Evolutionary conservation across 345 rosid species (phyloP), one percentile per base, ranked within the genome.

Genomic region (Corchorus capsularis): DNA sequence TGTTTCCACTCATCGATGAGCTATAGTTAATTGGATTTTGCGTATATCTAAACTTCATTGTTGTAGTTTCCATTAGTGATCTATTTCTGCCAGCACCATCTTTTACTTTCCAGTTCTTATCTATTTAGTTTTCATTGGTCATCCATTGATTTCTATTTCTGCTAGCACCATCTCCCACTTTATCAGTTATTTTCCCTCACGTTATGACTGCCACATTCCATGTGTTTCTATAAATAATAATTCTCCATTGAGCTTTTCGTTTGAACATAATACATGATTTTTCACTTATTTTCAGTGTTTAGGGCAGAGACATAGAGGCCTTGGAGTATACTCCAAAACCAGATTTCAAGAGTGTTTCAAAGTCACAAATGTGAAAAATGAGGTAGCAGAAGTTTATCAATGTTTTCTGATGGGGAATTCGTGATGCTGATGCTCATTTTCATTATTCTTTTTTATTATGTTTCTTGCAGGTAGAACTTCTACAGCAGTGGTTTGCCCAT

Each of bases 241-340:
- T 46, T 69, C 22, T 41, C n/a, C n/a, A n/a, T n/a, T 67, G 69
- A 17, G 53, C 62, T 71, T 69, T 63, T 63, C 37, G 10, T 64
- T 75, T 46, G 54, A 46, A 55, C 47, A 15, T 15, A 32, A 56
- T 22, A 19, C 43, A 6, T 57, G 43, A 37, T 65, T 65, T 69
- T 83, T 71, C 72, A 43, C 70, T 76, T 82, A 20, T 78, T 56
- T 74, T 74, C 81, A 93, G 98, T 95, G 93, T 82, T 96, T 95
- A 22, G 99, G 99, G 66, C 91, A 93, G n/a, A 83, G 98, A 93
- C 75, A 85, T 95, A 76, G 98, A 90, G 74, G 92, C 92, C 86
- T 74, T 95, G 79, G 99, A 95, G 83, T 95, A 95, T 78, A 90
- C 98, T 75, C 99, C 99, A 69, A 95, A 95, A 78, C 97, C 97